Base-by-base conservation (phyloP, 345 rosid genomes). In the Arabidopsis suecica region DNA sequence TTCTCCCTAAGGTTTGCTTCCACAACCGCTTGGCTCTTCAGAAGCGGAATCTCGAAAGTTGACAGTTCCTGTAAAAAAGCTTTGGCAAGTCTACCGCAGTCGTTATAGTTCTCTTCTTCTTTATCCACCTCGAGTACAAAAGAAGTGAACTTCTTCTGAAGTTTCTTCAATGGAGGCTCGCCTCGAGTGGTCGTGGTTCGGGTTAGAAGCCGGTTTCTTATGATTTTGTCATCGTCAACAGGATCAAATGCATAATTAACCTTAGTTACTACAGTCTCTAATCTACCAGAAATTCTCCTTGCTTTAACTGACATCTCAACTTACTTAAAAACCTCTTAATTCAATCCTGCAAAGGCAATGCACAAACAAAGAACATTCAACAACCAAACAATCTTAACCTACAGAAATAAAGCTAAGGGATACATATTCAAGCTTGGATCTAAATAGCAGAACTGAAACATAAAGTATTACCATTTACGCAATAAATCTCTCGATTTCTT, bases 161-260 rank as follows among this genome's bases (percentile, higher is more conserved):
- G 98, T 68, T 89, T 94, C 82, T 94, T 91, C 76, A 94, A 75
- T 3, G 97, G 97, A 7, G 98, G 98, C 61, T 94, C 97, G 6
- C 98, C 98, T 68, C 97, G 83, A 20, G 98, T 94, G 32, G 98
- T 94, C 1, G 98, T 94, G 30, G 98, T 94, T 55, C 98, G 93
- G 14, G 98, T 94, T 10, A 94, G 73, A 48, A 94, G 91, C 82
- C 98, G 83, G 61, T 88, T 96, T 51, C 87, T 90, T 71, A 94
- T 94, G 77, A 91, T 89, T 22, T 84, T 61, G 65, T 94, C 98
- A 73, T 94, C 98, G 66, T 94, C 97, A 2, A 68, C 83, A 0
- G 97, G 96, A 37, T 85, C 89, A 38, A 94, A 94, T 6, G 97
- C 98, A 73, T 91, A 92, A 77, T 88, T 94, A 38, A 85, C 89